Evolutionary conservation across 2,329 filamentous ascomycete genomes (phyloP), one percentile per base, ranked within the genome.

Genomic region (Fusarium hainanense): DNA sequence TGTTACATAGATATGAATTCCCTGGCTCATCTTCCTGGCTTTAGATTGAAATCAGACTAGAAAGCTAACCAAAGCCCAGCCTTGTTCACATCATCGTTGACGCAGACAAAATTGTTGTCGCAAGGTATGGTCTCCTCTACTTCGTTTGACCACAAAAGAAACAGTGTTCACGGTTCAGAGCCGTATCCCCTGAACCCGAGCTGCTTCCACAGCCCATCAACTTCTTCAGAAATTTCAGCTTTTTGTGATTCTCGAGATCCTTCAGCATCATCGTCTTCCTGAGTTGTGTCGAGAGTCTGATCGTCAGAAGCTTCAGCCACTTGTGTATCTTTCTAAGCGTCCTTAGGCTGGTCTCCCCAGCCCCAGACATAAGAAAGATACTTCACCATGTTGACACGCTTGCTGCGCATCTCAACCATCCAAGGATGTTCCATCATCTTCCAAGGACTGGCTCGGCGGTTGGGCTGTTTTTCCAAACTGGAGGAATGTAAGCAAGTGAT

Each of bases 341-440:
- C 63, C 44, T 60, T 63, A 25, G 66, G 55, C 57, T 73, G 59
- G n/a, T 72, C 68, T 70, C 96, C 90, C 96, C 96, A 99, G 63
- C 94, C 96, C 96, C 96, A 99, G 44, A 99, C 96, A 75, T 96
- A 94, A 66, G 91, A 90, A 63, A 99, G 87, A 81, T 98, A 99
- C 76, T 94, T 92, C 71, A 89, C 89, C 94, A 99, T 98, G 81
- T 98, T 98, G 79, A 99, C 96, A 74, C 96, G 93, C 85, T 98
- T 98, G 57, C 89, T 87, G 76, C 91, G 92, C 93, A 98, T 98
- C 77, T 99, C 96, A 43, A 93, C 85, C 91, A 99, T 97, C 96
- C 96, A 99, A 3, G 96, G 96, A 82, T 99, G 96, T 78, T 99
- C 96, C 69, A 97, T 88, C 94, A 99, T 99, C 76, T 95, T 93